Evolutionary conservation across 2,329 filamentous ascomycete species (phyloP).

Genomic region (Ceratocystis cubensis): DNA sequence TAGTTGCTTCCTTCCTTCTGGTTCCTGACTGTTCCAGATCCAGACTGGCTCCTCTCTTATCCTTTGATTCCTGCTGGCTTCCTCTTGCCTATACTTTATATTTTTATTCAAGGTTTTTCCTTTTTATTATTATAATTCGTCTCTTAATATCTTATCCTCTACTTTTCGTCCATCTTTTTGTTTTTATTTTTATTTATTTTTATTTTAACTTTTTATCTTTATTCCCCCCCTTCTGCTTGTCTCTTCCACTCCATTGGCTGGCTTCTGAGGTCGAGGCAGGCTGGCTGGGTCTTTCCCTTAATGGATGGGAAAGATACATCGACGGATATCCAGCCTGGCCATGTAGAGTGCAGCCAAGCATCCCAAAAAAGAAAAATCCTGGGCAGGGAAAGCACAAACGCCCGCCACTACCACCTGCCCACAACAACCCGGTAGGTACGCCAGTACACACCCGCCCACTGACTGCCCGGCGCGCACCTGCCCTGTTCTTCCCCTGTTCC

Average conservation of each 20-base stretch:
- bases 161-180: too few species aligned
- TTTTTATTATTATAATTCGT: not conserved
- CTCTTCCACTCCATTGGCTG: too few species aligned
- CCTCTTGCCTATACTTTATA: not conserved
- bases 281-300: too few species aligned
- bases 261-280: too few species aligned
- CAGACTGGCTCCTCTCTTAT: not conserved
- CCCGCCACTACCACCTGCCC: not conserved
- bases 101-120: not conserved
- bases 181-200: too few species aligned
- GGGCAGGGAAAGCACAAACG: not conserved
- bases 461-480: not conserved
- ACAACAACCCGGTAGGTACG: not conserved
- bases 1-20: conserved; percentile 7
- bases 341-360: not conserved
- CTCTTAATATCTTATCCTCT: not conserved
- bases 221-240: too few species aligned
- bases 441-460: not conserved
- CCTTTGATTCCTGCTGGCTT: not conserved
- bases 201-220: too few species aligned
- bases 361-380: not conserved
- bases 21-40: conserved; percentile 1
- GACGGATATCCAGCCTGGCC: not conserved
- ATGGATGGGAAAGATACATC: too few species aligned
- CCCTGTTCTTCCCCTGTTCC: conserved; percentile 2